Base-by-base conservation (phyloP, 805 yeast genomes). In the Komagataella mondaviorum region DNA sequence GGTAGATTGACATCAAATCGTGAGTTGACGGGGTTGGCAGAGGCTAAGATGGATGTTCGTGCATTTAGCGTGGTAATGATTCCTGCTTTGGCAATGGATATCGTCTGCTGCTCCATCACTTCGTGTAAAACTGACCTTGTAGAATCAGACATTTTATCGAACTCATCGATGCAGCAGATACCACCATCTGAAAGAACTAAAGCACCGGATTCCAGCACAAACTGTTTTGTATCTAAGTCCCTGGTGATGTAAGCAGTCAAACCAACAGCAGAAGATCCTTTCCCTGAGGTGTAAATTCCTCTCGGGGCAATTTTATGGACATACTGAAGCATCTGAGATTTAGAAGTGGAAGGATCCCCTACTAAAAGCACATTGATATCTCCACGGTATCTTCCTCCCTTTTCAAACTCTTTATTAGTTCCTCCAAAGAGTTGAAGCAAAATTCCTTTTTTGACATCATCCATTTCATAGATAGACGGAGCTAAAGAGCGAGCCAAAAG, bases 21-120 rank as follows among this genome's bases (percentile, higher is more conserved):
- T 2, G 98, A 91, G 55, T 93, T 91, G 55, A 93, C 90, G 12
- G 99, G 99, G 65, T 93, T 93, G 1, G 99, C 99, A 45, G 96
- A 86, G 0, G 99, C 99, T 52, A 93, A 71, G 56, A 93, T 85
- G 1, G 98, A 91, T 0, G 97, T 91, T 68, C 99, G 78, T 1
- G 99, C 99, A 65, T 93, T 93, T 55, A 93, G 72, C 0, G 98
- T 93, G 5, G 99, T 93, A 60, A 93, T 93, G 62, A 93, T 93
- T 54, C 99, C 99, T 1, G 99, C 99, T 62, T 93, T 93, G 36
- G 99, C 99, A 61, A 93, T 88, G 7, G 97, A 89, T 47, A 93
- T 93, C 1, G 99, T 93, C 67, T 93, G 99, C 65, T 93, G 99
- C 71, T 93, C 99, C 99, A 93, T 93, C 8, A 93, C 99, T 73